Evolutionary conservation across 1,284 basidiomycete genomes (phyloP).

Genomic region (Fomes fomentarius): DNA sequence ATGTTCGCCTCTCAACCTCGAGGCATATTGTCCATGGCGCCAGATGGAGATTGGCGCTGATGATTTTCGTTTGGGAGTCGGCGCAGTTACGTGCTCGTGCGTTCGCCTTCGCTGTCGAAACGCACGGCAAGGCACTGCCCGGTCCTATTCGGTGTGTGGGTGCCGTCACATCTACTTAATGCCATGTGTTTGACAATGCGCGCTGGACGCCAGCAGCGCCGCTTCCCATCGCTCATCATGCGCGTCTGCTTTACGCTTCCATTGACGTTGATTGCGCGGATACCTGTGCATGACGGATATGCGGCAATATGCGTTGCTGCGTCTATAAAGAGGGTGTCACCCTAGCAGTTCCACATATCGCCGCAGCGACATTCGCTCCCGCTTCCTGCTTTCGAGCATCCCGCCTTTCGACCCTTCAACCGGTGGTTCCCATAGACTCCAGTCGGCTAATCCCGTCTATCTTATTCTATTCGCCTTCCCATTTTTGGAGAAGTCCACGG

Average conservation of each 20-base stretch:
- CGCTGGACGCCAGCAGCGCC: slow-evolving; percentile 1
- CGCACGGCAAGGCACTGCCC: slow-evolving; percentile 12
- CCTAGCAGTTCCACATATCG: slow-evolving; percentile 6
- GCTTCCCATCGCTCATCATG: slow-evolving; percentile 7
- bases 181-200: slow-evolving; percentile 10
- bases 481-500: slow-evolving; percentile 1
- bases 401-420: slow-evolving; percentile 3
- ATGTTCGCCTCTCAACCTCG: background rate
- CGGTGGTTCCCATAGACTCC: background rate
- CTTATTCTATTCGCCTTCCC: background rate
- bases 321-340: slow-evolving; percentile 7
- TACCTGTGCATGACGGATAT: slow-evolving; percentile 18
- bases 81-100: slow-evolving; percentile 1
- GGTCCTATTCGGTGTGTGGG: background rate
- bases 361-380: slow-evolving; percentile 17
- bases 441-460: background rate
- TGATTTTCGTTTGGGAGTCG: slow-evolving; percentile 6
- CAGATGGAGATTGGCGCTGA: slow-evolving; percentile 17
- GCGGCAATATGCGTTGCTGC: slow-evolving; percentile 13
- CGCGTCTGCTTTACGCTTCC: slow-evolving; percentile 13
- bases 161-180: background rate
- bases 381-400: slow-evolving; percentile 9
- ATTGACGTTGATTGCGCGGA: slow-evolving; percentile 25
- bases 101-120: slow-evolving; percentile 11
- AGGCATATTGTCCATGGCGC: slow-evolving; percentile 1